Conservation (phyloP, 169 alveolate genomes). For the Plasmodium relictum region DNA sequence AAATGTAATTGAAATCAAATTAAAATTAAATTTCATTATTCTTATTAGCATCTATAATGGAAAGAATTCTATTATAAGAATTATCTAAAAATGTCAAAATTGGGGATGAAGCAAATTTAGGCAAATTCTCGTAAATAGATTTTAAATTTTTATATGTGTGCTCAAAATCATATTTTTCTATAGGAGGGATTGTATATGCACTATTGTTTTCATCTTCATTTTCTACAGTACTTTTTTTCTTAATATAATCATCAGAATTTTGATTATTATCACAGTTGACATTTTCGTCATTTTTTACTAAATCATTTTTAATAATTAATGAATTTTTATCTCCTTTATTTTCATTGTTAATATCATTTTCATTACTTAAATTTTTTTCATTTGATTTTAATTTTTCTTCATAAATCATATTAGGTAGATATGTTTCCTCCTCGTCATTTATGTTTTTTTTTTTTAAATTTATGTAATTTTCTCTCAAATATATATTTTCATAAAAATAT, state of each 20-base stretch:
- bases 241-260: background rate
- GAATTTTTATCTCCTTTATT: background rate
- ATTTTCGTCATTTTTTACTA: background rate
- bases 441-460: conserved; percentile 33
- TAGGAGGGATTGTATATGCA: conserved; percentile 26
- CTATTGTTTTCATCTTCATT: conserved; percentile 2
- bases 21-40: conserved; percentile 28
- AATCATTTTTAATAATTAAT: background rate
- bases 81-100: conserved; percentile 62
- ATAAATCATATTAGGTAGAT: conserved; percentile 8
- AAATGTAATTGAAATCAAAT: background rate
- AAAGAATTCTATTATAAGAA: conserved; percentile 43
- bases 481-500: conserved; percentile 64
- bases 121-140: conserved; percentile 36
- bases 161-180: conserved; percentile 55
- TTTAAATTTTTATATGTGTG: conserved; percentile 47
- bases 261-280: background rate
- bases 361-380: background rate
- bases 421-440: conserved; percentile 22
- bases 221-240: background rate
- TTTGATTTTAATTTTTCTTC: conserved; percentile 12
- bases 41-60: conserved; percentile 59
- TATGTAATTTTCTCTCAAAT: conserved; percentile 56
- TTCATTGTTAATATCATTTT: background rate
- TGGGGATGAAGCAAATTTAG: conserved; percentile 70